Evolutionary conservation across 108 stramenopile species (phyloP).

Genomic region (Skeletonema menzelii): DNA sequence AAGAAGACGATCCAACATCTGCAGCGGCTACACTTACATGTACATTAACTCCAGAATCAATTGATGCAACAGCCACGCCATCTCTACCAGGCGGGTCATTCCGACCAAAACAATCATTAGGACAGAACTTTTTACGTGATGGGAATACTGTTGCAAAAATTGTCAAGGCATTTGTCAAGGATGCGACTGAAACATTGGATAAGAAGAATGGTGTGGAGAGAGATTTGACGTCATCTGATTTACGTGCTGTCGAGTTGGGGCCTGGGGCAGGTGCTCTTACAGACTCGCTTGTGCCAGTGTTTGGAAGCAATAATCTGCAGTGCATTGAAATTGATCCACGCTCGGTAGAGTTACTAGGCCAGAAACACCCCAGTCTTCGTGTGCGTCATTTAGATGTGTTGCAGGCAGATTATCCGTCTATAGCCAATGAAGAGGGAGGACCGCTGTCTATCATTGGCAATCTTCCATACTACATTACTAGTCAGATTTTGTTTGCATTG

Average conservation of each 20-base stretch:
- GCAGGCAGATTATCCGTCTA: constrained; percentile 82
- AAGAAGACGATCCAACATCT: constrained; percentile 72
- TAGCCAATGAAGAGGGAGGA: constrained; percentile 80
- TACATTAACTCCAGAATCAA: neutral
- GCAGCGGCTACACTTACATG: constrained; percentile 14
- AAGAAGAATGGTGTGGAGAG: neutral
- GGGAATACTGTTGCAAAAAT: constrained; percentile 95
- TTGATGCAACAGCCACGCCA: constrained; percentile 61
- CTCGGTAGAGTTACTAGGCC: constrained; percentile 76
- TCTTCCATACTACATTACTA: constrained; percentile 97
- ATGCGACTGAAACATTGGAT: constrained; percentile 58
- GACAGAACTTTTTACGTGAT: constrained; percentile 95
- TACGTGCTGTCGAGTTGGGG: constrained; percentile 88
- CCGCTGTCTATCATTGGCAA: constrained; percentile 93
- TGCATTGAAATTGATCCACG: constrained; percentile 96
- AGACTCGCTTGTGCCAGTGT: constrained; percentile 67
- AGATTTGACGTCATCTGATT: constrained; percentile 12
- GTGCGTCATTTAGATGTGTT: constrained; percentile 85
- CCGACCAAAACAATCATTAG: constrained; percentile 93
- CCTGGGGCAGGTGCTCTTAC: constrained; percentile 96
- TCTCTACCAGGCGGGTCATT: constrained; percentile 73
- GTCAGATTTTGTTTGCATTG: constrained; percentile 94
- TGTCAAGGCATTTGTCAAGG: constrained; percentile 78
- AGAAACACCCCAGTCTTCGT: constrained; percentile 64
- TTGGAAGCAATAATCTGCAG: constrained; percentile 53